Percentiles rank a stretch among this genome's conserved stretches.
Conservation (phyloP, 2,329 filamentous ascomycete genomes). For the Hypocrella siamensis region DNA sequence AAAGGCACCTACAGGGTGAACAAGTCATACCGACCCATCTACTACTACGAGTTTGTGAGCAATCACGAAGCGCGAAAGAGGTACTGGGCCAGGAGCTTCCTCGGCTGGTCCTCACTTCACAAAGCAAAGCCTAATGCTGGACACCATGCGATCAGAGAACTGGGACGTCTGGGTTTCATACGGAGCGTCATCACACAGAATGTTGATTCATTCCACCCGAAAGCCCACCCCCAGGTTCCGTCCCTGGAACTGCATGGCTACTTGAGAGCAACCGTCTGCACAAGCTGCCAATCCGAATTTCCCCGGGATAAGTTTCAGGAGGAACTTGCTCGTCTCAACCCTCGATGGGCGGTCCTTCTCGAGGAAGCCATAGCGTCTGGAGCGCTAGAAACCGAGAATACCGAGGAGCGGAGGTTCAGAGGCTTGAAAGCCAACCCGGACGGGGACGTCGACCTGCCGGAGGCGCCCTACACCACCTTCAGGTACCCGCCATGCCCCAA, state of each 20-base stretch:
- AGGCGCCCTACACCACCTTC: slow-evolving; percentile 78
- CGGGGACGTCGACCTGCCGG: slow-evolving; percentile 81
- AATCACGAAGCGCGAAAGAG: slow-evolving; percentile 76
- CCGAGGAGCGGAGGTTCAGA: slow-evolving; percentile 46
- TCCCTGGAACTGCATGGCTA: slow-evolving; percentile 88
- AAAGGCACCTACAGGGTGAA: slow-evolving; percentile 90
- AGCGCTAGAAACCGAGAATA: slow-evolving; percentile 64
- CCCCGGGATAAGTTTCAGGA: slow-evolving; percentile 61
- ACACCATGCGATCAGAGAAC: slow-evolving; percentile 60
- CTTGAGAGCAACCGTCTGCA: slow-evolving; percentile 65
- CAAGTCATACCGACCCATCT: slow-evolving; percentile 79
- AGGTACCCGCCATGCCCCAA: slow-evolving; percentile 78
- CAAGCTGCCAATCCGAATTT: slow-evolving; percentile 59
- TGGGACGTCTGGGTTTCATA: slow-evolving; percentile 59
- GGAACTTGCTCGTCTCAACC: slow-evolving; percentile 64
- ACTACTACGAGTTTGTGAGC: slow-evolving; percentile 74
- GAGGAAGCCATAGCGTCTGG: slow-evolving; percentile 55
- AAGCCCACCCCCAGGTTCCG: slow-evolving; percentile 56
- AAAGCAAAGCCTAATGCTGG: slow-evolving; percentile 65
- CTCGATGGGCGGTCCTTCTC: slow-evolving; percentile 68
- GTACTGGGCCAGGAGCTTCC: slow-evolving; percentile 90
- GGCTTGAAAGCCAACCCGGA: slow-evolving; percentile 83
- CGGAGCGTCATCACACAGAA: slow-evolving; percentile 82
- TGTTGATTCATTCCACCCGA: slow-evolving; percentile 83
- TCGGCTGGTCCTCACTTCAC: slow-evolving; percentile 76